Evolutionary conservation across 73 alveolate genomes (phyloP).

Genomic region (Paramecium biaurelia): DNA sequence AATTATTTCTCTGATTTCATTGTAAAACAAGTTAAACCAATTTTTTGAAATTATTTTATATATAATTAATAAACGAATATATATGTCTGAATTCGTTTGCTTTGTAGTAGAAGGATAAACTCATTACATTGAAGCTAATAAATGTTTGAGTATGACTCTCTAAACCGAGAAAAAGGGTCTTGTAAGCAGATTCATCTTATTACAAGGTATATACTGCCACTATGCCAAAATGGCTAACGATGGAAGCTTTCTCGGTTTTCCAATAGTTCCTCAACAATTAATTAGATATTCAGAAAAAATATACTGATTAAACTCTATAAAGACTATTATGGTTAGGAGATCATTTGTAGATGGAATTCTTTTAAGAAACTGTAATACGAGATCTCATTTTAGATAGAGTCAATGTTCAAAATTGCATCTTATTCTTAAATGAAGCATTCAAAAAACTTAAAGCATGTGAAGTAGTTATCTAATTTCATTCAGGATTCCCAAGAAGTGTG

Average conservation of each 20-base stretch:
- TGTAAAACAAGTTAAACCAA: neutral
- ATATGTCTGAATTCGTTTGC: constrained; percentile 49
- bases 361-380: constrained; percentile 42
- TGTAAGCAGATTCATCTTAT: neutral
- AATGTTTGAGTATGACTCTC: neutral
- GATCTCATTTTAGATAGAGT: constrained; percentile 58
- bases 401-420: constrained; percentile 29
- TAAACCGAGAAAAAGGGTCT: constrained; percentile 27
- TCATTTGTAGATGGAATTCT: constrained; percentile 48
- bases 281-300: constrained; percentile 22
- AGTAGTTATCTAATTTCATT: neutral
- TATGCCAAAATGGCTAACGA: constrained; percentile 59
- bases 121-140: neutral
- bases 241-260: constrained; percentile 52
- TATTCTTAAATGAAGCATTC: constrained; percentile 64
- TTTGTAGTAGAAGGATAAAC: constrained; percentile 14
- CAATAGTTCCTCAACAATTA: constrained; percentile 14
- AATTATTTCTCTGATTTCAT: neutral
- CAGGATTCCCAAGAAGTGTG: constrained; percentile 58
- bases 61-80: neutral
- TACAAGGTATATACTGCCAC: constrained; percentile 40
- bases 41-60: neutral
- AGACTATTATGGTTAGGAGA: constrained; percentile 63
- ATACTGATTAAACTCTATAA: constrained; percentile 45
- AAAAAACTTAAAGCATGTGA: constrained; percentile 64